These are phyloP conservation scores for Pouteria campechiana DNA, from an alignment of 179 eudicot species.

Conservation along the genomic window DNA sequence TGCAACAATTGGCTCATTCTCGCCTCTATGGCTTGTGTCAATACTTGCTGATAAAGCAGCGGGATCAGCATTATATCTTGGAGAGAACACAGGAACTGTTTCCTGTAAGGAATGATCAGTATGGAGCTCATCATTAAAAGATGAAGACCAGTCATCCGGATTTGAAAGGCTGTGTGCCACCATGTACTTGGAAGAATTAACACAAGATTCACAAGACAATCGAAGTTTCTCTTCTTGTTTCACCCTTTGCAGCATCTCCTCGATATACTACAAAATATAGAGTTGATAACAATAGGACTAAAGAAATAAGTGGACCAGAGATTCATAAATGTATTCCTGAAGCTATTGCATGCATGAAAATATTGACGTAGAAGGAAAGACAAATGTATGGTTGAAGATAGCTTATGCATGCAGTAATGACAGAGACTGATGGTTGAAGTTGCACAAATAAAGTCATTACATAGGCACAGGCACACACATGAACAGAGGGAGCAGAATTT, in stretches of 20 bases:
- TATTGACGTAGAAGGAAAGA: too few relatives aligned
- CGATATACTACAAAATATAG: slow-evolving; percentile 5
- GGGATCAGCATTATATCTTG: slow-evolving; percentile 13
- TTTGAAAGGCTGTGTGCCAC: not conserved
- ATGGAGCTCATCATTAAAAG: slow-evolving; percentile 2
- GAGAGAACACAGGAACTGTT: slow-evolving; percentile 15
- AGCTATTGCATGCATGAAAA: too few relatives aligned
- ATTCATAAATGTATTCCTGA: too few relatives aligned
- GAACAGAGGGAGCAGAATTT: too few relatives aligned
- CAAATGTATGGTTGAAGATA: too few relatives aligned
- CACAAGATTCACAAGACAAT: slow-evolving; percentile 3
- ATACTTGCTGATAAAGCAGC: slow-evolving; percentile 18
- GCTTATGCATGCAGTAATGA: too few relatives aligned
- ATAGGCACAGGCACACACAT: too few relatives aligned
- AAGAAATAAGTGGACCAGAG: too few relatives aligned
- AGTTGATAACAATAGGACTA: too few relatives aligned
- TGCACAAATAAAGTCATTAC: too few relatives aligned
- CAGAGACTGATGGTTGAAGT: too few relatives aligned
- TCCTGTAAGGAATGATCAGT: slow-evolving; percentile 25
- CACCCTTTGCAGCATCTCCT: slow-evolving; percentile 3
- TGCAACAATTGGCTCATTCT: slow-evolving; percentile 17
- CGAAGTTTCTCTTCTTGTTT: slow-evolving; percentile 7
- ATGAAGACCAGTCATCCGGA: not conserved
- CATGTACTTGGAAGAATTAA: slow-evolving; percentile 4
- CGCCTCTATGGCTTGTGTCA: slow-evolving; percentile 18